Evolutionary conservation across 2,329 filamentous ascomycete species (phyloP).

Genomic region (Xylaria sp.): DNA sequence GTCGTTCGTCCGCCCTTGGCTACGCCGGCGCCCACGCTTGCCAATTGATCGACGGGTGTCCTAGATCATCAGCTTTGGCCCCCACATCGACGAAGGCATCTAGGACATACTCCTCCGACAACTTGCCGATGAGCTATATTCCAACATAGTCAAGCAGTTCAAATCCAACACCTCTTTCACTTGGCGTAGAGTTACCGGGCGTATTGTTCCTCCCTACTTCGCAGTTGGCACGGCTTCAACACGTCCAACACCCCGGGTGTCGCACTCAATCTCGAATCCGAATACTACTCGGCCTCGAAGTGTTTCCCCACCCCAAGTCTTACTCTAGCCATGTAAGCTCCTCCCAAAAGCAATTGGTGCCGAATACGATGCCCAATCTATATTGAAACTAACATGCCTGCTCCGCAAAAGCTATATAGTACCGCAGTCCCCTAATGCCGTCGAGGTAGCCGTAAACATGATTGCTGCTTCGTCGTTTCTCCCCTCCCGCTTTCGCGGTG

Average conservation of each 20-base stretch:
- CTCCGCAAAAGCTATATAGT: slow-evolving; percentile 11
- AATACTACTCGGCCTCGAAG: not conserved
- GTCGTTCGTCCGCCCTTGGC: slow-evolving; percentile 14
- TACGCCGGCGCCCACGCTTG: slow-evolving; percentile 15
- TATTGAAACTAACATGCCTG: slow-evolving; percentile 17
- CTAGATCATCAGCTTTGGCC: slow-evolving; percentile 26
- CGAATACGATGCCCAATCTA: slow-evolving; percentile 3
- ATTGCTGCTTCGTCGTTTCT: slow-evolving; percentile 64
- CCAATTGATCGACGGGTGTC: slow-evolving; percentile 27
- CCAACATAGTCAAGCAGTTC: not conserved
- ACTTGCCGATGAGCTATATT: slow-evolving; percentile 23
- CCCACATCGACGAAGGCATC: slow-evolving; percentile 12
- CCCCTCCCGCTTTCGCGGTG: slow-evolving; percentile 71
- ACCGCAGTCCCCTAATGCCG: slow-evolving; percentile 48
- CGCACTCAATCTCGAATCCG: slow-evolving; percentile 1
- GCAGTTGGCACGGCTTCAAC: slow-evolving; percentile 30
- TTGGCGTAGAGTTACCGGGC: slow-evolving; percentile 9
- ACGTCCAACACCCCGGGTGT: slow-evolving; percentile 11
- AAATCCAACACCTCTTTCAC: not conserved
- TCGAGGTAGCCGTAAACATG: slow-evolving; percentile 57
- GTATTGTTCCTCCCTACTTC: not conserved
- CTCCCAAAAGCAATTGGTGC: not conserved
- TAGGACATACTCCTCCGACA: slow-evolving; percentile 16
- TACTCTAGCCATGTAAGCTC: slow-evolving; percentile 8
- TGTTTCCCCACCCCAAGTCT: slow-evolving; percentile 6